These are phyloP conservation scores for Termitomyces sp. DNA, from an alignment of 768 basidiomycete species.

Conservation along the genomic window DNA sequence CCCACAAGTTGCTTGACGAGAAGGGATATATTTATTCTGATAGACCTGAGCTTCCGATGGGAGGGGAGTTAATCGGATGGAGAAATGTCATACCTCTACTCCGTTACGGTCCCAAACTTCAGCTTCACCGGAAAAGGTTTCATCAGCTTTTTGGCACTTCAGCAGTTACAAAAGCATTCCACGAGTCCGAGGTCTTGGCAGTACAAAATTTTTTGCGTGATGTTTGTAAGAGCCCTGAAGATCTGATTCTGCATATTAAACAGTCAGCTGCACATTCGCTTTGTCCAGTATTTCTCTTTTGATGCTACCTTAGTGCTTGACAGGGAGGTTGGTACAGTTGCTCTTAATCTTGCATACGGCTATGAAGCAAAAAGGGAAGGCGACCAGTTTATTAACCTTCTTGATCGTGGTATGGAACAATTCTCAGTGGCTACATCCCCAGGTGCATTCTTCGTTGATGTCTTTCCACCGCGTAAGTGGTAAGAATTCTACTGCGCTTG, in stretches of 20 bases:
- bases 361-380: conserved; percentile 16
- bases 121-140: conserved; percentile 8
- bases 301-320: neutral
- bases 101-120: conserved; percentile 9
- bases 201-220: neutral
- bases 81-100: conserved; percentile 6
- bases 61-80: conserved; percentile 24
- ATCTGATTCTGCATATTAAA: neutral
- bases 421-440: conserved; percentile 14
- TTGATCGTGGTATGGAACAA: conserved; percentile 15
- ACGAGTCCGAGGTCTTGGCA: neutral
- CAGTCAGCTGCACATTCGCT: neutral
- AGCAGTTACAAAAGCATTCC: neutral
- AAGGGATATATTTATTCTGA: conserved; percentile 51
- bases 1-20: conserved; percentile 46
- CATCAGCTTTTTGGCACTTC: neutral
- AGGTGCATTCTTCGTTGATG: conserved; percentile 20
- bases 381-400: conserved; percentile 18
- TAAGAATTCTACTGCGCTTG: neutral
- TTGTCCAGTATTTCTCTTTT: neutral
- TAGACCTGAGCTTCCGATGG: conserved; percentile 31
- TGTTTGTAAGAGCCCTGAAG: neutral
- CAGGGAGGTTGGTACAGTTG: conserved; percentile 14
- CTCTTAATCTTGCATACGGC: conserved; percentile 23
- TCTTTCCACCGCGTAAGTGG: conserved; percentile 14